phyloP scores from a whole-genome alignment of 2,329 filamentous ascomycete species.

The Aspergillus sp. region DNA sequence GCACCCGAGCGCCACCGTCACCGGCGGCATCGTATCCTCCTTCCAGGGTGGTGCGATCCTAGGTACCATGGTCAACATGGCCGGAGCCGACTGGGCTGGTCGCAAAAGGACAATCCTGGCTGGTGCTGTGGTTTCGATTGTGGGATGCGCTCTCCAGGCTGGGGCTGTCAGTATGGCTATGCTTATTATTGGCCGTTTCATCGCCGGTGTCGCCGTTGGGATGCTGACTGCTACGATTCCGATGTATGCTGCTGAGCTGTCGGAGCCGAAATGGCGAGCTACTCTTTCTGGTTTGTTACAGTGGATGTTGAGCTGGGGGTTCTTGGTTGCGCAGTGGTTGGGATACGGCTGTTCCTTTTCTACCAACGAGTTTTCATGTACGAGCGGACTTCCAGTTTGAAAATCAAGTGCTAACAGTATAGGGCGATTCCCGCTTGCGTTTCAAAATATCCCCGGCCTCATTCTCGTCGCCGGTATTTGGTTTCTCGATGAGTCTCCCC shows the following conservation, averaged over 20 bases:
- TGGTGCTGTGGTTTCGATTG: constrained; percentile 33
- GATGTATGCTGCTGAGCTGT: constrained; percentile 35
- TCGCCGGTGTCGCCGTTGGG: constrained; percentile 52
- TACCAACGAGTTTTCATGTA: constrained; percentile 29
- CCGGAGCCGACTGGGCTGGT: constrained; percentile 35
- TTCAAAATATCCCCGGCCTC: constrained; percentile 43
- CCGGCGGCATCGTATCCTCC: constrained; percentile 42
- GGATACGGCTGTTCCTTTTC: constrained; percentile 48
- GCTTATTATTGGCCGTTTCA: constrained; percentile 52
- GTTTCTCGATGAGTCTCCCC: constrained; percentile 20
- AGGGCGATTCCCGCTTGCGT: constrained; percentile 34
- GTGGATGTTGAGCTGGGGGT: constrained; percentile 48
- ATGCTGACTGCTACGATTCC: constrained; percentile 49
- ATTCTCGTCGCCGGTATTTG: constrained; percentile 35
- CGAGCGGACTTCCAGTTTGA: not conserved
- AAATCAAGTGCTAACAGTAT: not conserved
- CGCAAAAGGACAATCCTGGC: constrained; percentile 29
- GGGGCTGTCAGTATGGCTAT: constrained; percentile 36
- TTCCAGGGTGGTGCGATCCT: constrained; percentile 40
- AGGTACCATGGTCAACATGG: constrained; percentile 34
- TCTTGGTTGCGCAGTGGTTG: constrained; percentile 49
- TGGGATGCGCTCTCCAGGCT: constrained; percentile 38
- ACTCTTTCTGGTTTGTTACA: constrained; percentile 33
- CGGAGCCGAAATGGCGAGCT: constrained; percentile 8
- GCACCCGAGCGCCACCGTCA: constrained; percentile 31